phyloP scores from a whole-genome alignment of 2,329 filamentous ascomycete genomes.

The Rutstroemia sp. region DNA sequence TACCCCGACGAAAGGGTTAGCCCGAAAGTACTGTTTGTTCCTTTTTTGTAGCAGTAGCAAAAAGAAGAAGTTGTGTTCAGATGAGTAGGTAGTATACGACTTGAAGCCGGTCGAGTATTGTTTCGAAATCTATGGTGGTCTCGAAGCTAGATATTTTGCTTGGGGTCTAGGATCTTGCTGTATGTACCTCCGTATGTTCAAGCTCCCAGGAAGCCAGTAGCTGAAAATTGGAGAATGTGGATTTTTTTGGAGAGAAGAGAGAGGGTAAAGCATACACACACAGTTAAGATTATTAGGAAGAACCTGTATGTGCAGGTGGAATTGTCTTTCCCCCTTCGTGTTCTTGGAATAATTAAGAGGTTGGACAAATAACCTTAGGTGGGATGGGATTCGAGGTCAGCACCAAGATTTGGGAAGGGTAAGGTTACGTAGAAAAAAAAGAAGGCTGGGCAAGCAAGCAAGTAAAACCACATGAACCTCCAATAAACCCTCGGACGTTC shows the following conservation, averaged over 20 bases:
- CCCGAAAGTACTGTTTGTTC: not conserved
- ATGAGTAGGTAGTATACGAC: not conserved
- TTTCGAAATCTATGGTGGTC: too few species aligned
- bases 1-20: constrained; percentile 10
- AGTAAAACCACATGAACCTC: too few species aligned
- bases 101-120: not conserved
- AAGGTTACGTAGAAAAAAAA: not conserved
- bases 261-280: not conserved
- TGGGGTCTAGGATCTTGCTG: too few species aligned
- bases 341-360: not conserved
- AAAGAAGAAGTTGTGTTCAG: not conserved
- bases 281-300: not conserved
- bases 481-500: too few species aligned
- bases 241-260: too few species aligned
- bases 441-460: not conserved
- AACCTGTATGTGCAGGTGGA: not conserved
- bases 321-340: not conserved
- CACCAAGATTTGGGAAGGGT: not conserved
- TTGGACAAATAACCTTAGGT: not conserved
- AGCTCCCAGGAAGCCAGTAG: too few species aligned
- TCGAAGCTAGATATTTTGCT: too few species aligned
- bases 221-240: too few species aligned
- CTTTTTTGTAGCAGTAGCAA: not conserved
- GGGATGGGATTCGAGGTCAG: not conserved
- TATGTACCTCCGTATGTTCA: too few species aligned